These are phyloP conservation scores for Posidonia australis DNA, from an alignment of 106 monocot genomes.

Conservation along the genomic window DNA sequence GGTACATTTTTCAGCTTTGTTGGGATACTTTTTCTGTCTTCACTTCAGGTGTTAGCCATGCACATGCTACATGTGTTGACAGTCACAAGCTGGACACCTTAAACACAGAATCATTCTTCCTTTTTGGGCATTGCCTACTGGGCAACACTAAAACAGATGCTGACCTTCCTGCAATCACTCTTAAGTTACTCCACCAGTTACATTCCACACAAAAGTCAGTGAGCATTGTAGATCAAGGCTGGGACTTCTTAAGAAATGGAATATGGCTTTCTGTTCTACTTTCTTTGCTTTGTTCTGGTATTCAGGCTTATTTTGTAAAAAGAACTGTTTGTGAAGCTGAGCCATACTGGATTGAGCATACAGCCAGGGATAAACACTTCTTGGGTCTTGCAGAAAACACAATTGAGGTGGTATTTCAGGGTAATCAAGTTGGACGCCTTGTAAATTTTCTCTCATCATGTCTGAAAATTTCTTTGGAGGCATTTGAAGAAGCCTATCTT, in stretches of 20 bases:
- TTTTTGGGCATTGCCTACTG: conserved; percentile 34
- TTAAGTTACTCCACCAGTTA: conserved; percentile 40
- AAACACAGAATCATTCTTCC: conserved; percentile 28
- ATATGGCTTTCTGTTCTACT: conserved; percentile 62
- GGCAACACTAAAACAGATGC: conserved; percentile 12
- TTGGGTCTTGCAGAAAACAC: conserved; percentile 22
- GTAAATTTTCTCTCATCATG: conserved; percentile 45
- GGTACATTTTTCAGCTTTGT: conserved; percentile 75
- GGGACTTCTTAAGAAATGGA: conserved; percentile 55
- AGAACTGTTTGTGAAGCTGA: conserved; percentile 17
- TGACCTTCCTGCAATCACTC: conserved; percentile 20
- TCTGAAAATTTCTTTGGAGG: conserved; percentile 41
- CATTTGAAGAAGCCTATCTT: conserved; percentile 53
- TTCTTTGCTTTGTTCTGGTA: conserved; percentile 42
- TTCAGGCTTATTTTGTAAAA: conserved; percentile 25
- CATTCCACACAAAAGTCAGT: conserved; percentile 8
- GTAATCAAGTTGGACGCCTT: conserved; percentile 30
- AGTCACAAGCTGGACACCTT: conserved; percentile 19
- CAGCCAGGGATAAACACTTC: conserved; percentile 7
- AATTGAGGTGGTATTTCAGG: conserved; percentile 19
- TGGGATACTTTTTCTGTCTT: conserved; percentile 49
- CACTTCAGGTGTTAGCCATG: conserved; percentile 5
- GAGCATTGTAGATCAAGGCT: conserved; percentile 21
- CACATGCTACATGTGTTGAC: conserved; percentile 8
- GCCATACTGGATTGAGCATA: conserved; percentile 8